These are phyloP conservation scores for Saussurea involucrata DNA, from an alignment of 129 eudicot genomes.

Conservation along the genomic window DNA sequence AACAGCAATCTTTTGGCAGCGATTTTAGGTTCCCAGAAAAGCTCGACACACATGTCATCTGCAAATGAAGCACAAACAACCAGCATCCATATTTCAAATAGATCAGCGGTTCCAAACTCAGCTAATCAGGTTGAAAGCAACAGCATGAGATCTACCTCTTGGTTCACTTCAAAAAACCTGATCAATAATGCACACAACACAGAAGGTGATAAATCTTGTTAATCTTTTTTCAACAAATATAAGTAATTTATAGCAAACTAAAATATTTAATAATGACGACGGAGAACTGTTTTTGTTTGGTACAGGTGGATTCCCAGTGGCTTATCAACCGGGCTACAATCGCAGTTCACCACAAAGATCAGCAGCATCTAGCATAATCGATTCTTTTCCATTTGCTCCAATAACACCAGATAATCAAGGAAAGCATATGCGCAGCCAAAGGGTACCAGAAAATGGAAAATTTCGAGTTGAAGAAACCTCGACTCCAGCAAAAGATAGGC, in stretches of 20 bases:
- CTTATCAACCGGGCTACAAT: constrained; percentile 31
- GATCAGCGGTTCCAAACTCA: not conserved
- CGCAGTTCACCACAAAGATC: constrained; percentile 41
- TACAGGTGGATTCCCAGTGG: constrained; percentile 46
- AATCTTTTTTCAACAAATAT: not conserved
- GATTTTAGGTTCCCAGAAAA: constrained; percentile 15
- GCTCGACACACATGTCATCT: not conserved
- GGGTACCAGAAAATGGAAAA: constrained; percentile 19
- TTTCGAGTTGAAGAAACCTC: constrained; percentile 24
- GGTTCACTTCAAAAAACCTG: constrained; percentile 18
- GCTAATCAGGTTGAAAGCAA: constrained; percentile 11
- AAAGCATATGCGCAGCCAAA: constrained; percentile 33
- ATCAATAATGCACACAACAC: constrained; percentile 11
- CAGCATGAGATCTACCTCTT: not conserved
- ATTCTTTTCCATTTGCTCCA: constrained; percentile 45
- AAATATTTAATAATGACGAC: not conserved
- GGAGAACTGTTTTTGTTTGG: not conserved
- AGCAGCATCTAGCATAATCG: constrained; percentile 19
- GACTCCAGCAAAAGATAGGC: constrained; percentile 31
- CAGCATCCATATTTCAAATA: not conserved
- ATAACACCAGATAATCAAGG: constrained; percentile 52
- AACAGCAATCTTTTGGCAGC: constrained; percentile 30
- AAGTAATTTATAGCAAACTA: not conserved
- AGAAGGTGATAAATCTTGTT: constrained; percentile 15
- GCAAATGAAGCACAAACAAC: constrained; percentile 7